Base-by-base conservation (phyloP, 2,329 filamentous ascomycete species). In the Aspergillus pseudoviridinutans region DNA sequence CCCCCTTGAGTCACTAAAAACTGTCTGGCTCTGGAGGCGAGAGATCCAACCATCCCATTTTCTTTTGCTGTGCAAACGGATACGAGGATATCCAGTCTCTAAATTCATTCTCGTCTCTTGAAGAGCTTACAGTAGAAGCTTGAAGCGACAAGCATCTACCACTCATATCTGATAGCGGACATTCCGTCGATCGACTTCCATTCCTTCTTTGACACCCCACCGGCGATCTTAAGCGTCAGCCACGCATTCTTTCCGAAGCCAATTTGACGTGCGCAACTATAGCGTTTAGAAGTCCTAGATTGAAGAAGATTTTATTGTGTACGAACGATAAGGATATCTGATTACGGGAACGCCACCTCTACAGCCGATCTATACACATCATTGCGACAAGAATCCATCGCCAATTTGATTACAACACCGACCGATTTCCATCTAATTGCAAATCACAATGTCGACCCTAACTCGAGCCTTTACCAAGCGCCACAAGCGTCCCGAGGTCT, bases 381-480 rank as follows among this genome's bases (percentile, higher is more conserved):
- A 4, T 27, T 46, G n/a, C 28, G 49, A 57, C 50, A 28, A 46
- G 42, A 28, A 35, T 24, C 50, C 46, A 38, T 59, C 32, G 28
- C 24, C n/a, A n/a, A 42, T 41, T 22, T 46, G 24, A 24, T 9
- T 32, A 42, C 47, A 28, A 35, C 51, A 50, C n/a, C 41, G 29
- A 47, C 28, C 56, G 32, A 25, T 50, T 52, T 41, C 46, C 10
- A 27, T 53, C 27, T 32, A 50, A 54, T 20, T n/a, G 52, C 55
- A 49, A 41, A 38, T 49, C 61, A 66, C 57, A 59, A 77, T 76
- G 73, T 72, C 75, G 51, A 69, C 68, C 52, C 59, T 77, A 58
- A 72, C 75, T 52, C 71, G 78, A 65, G 78, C 78, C 28, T 79
- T 81, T 59, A 80, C 79, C 58, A 79, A 74, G 68, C 78, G 78